Base-by-base conservation (phyloP, 1,284 basidiomycete genomes). In the Ustilago hordei region DNA sequence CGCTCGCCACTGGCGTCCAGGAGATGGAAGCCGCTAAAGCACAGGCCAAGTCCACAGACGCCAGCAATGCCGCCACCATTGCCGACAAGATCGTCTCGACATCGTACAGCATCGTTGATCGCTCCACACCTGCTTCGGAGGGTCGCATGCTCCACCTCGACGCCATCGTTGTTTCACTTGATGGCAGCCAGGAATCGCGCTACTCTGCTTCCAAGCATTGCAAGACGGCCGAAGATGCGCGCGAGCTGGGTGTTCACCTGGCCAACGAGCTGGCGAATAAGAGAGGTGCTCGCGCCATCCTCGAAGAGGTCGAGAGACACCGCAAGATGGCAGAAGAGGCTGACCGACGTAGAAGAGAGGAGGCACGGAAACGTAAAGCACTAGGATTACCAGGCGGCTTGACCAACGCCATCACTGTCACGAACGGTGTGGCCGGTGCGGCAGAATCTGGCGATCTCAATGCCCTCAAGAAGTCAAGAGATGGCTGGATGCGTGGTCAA, bases 91-190 rank as follows among this genome's bases (percentile, higher is more conserved):
- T 77, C 13, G 70, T 68, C 2, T 59, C 75, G 3, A 69, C 66
- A 0, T 69, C 75, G 6, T 73, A 73, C 48, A 77, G 69, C 69
- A 77, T 77, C 48, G 75, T 69, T 19, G 68, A 79, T 54, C 71
- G 69, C 6, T 67, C 72, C 4, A 71, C 67, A 13, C 79, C 83
- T n/a, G 79, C 75, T 12, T n/a, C 63, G 1, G 65, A 76, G 15
- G 81, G 79, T 0, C 55, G 67, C 35, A 64, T n/a, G 11, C 74
- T 85, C 13, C 59, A 73, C 35, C 62, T 86, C 45, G 67, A 77
- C n/a, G 81, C 84, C n/a, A 78, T 82, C 47, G 82, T 86, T n/a
- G 83, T 84, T 11, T 86, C 84, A 31, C 76, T 86, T 31, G 84
- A 86, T 64, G 84, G 84, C 36, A 64, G 60, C 31, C 75, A 75